These are phyloP conservation scores for Dictyostelium firmibasis DNA, from an alignment of 78 protist species.

Conservation along the genomic window DNA sequence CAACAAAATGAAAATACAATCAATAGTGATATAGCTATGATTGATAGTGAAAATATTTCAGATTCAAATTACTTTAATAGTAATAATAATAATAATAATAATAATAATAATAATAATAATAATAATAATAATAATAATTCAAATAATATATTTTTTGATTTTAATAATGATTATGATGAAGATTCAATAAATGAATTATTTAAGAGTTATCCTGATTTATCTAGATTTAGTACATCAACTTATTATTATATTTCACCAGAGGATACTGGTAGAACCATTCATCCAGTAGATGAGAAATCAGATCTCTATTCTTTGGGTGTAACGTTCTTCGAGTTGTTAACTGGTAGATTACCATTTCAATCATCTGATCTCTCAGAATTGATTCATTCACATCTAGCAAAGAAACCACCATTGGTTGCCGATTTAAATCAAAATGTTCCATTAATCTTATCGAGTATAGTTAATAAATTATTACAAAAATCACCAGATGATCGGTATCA, in stretches of 20 bases:
- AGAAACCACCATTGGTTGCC: slow-evolving; percentile 29
- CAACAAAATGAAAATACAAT: not conserved
- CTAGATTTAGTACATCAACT: slow-evolving; percentile 24
- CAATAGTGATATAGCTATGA: not conserved
- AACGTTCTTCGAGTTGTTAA: slow-evolving; percentile 47
- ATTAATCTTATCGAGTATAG: slow-evolving; percentile 26
- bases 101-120: no score
- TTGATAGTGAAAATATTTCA: not conserved
- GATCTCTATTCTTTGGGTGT: slow-evolving; percentile 66
- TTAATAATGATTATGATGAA: not conserved
- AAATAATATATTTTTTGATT: not conserved
- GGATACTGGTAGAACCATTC: slow-evolving; percentile 66
- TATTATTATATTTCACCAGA: slow-evolving; percentile 66
- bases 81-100: not conserved
- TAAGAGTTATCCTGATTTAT: slow-evolving; percentile 44
- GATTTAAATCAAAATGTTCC: slow-evolving; percentile 47
- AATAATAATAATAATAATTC: not conserved
- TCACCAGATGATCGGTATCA: slow-evolving; percentile 72
- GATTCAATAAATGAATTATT: slow-evolving; percentile 1
- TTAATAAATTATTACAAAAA: slow-evolving; percentile 48
- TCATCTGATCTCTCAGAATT: slow-evolving; percentile 52
- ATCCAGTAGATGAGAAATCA: slow-evolving; percentile 9
- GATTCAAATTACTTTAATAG: not conserved
- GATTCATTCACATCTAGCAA: slow-evolving; percentile 56
- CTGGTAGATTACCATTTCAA: slow-evolving; percentile 66